Base-by-base conservation (phyloP, 371 early-diverging fungal species). In the Fennellomyces sp. region DNA sequence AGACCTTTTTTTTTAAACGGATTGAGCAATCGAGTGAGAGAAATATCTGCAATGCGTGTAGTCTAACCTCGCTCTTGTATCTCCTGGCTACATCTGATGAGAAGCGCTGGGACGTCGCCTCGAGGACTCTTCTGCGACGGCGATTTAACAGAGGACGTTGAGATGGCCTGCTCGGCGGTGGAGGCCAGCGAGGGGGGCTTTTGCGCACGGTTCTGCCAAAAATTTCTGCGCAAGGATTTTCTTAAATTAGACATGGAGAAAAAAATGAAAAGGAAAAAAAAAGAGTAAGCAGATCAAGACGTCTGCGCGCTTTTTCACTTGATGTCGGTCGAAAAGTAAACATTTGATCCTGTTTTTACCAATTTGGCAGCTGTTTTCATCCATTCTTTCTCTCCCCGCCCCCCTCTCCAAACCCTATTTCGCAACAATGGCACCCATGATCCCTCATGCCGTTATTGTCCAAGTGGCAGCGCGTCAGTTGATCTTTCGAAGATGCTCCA, bases 1-100 rank as follows among this genome's bases (percentile, higher is more conserved):
- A 73, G 29, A 2, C 73, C 73, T 73, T 58, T 11, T 23, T 39
- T 30, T 39, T 31, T 23, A 50, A 27, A 41, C 6, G 33, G 15
- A 13, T 17, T 2, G 17, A 27, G 21, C 52, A 17, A 8, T 27
- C 17, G 35, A 27, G 6, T 12, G 13, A 17, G 12, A 36, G 23
- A 50, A 50, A 5, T 5, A 2, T 8, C 17, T 25, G 26, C 8
- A 17, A 13, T 31, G 30, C 28, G 36, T 26, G n/a, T 31, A 19
- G 52, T 13, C 29, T 17, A 5, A 59, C 35, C 28, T 30, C 48
- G 25, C 27, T 6, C n/a, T 39, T 17, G 56, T 23, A 56, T 30
- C 30, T 57, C 58, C 21, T 57, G 30, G 13, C 29, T 48, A 21
- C 58, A 57, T 48, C 35, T 57, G 11, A 33, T 25, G 7, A 57